phyloP scores from a whole-genome alignment of 164 flowering plant species.

The Taxillus chinensis region DNA sequence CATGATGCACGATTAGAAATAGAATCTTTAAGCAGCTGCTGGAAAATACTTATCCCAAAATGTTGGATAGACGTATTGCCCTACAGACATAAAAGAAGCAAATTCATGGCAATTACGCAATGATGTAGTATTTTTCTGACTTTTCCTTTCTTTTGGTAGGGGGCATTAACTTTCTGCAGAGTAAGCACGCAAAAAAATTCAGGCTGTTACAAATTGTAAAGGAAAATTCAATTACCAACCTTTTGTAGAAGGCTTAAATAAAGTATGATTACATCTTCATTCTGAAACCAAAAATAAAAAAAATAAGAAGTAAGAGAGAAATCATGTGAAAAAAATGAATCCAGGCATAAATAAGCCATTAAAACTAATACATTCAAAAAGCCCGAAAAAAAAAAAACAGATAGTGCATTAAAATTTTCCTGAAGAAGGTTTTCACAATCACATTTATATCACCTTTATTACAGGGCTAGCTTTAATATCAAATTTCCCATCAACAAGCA shows the following conservation, averaged over 20 bases:
- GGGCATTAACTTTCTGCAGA: background rate
- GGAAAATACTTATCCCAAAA: conserved; percentile 71
- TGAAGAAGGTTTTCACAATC: conserved; percentile 1
- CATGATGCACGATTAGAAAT: conserved; percentile 82
- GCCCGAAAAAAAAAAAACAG: background rate
- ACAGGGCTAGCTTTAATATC: conserved; percentile 42
- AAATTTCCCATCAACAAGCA: conserved; percentile 96
- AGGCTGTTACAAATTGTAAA: background rate
- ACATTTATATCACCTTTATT: conserved; percentile 51
- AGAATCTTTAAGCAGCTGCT: conserved; percentile 72
- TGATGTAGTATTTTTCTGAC: background rate
- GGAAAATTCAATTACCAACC: conserved; percentile 38
- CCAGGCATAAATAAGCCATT: background rate
- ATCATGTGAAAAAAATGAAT: conserved; percentile 3
- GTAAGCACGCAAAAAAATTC: background rate
- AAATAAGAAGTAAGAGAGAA: conserved; percentile 6
- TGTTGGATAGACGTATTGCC: conserved; percentile 77
- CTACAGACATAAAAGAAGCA: conserved; percentile 44
- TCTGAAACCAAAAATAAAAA: conserved; percentile 36
- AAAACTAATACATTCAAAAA: background rate
- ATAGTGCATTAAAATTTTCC: background rate
- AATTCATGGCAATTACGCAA: background rate
- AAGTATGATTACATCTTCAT: conserved; percentile 88
- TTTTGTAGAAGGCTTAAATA: conserved; percentile 77
- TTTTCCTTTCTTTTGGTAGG: background rate